Percentiles rank a stretch among this genome's conserved stretches.
phyloP scores from a whole-genome alignment of 2,329 filamentous ascomycete species.

The Neospermospora avenae region DNA sequence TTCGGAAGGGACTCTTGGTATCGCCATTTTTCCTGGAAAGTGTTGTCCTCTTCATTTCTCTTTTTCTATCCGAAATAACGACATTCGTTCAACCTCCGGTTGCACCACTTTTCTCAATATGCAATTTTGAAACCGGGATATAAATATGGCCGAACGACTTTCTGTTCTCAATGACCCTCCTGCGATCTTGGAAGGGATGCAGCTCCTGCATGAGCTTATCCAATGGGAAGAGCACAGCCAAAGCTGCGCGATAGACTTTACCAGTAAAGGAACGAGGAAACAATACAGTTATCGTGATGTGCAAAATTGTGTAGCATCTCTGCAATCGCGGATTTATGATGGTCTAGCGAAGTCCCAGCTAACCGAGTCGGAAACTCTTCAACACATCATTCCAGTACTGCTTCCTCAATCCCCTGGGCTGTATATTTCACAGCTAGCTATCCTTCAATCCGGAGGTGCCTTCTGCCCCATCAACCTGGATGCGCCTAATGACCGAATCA shows the following conservation, averaged over 20 bases:
- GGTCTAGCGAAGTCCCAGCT: background rate
- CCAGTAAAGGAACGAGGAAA: slow-evolving; percentile 41
- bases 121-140: slow-evolving; percentile 5
- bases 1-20: background rate
- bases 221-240: slow-evolving; percentile 36
- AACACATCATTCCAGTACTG: slow-evolving; percentile 68
- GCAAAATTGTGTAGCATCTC: slow-evolving; percentile 41
- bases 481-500: slow-evolving; percentile 70
- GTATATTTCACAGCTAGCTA: slow-evolving; percentile 73
- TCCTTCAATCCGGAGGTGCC: slow-evolving; percentile 76
- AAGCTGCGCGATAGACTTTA: slow-evolving; percentile 61
- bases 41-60: background rate
- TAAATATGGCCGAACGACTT: slow-evolving; percentile 34
- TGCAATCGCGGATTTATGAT: slow-evolving; percentile 20
- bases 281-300: slow-evolving; percentile 33
- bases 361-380: slow-evolving; percentile 16
- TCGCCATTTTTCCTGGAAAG: background rate
- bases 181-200: slow-evolving; percentile 48
- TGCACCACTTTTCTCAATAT: background rate
- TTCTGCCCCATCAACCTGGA: slow-evolving; percentile 85
- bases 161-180: slow-evolving; percentile 59
- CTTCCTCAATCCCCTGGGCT: slow-evolving; percentile 73
- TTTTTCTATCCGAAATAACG: background rate
- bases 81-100: background rate
- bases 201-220: slow-evolving; percentile 62